These are phyloP conservation scores for Coniochaeta pulveracea DNA, from an alignment of 2,329 filamentous ascomycete genomes.

Conservation along the genomic window DNA sequence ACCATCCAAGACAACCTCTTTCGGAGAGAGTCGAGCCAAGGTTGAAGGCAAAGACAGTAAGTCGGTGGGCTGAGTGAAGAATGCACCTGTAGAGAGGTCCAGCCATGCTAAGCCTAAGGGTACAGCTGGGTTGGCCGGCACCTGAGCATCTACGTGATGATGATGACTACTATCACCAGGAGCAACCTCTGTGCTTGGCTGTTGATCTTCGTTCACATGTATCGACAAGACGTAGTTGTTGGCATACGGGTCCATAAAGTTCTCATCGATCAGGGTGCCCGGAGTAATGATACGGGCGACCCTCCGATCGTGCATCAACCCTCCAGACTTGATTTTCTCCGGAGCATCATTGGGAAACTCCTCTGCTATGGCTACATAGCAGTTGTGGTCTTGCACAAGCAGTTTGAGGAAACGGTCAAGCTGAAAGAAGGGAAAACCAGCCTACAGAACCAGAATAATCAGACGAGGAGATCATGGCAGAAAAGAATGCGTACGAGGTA, in stretches of 20 bases:
- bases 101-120: constrained; percentile 80
- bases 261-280: constrained; percentile 92
- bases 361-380: constrained; percentile 88
- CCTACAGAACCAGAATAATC: constrained; percentile 35
- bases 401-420: constrained; percentile 87
- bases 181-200: too few species aligned
- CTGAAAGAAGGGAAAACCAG: constrained; percentile 89
- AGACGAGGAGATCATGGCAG: constrained; percentile 14
- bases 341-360: constrained; percentile 70
- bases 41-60: constrained; percentile 65
- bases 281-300: constrained; percentile 86
- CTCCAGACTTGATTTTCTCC: constrained; percentile 62
- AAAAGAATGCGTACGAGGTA: constrained; percentile 6
- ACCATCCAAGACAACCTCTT: constrained; percentile 73
- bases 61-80: constrained; percentile 71
- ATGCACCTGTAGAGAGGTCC: constrained; percentile 89
- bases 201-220: constrained; percentile 32
- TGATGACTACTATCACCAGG: too few species aligned
- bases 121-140: constrained; percentile 15
- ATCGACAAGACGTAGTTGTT: constrained; percentile 90
- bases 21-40: constrained; percentile 70
- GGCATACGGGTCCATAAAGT: constrained; percentile 87
- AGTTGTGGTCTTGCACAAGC: constrained; percentile 80
- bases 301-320: constrained; percentile 71
- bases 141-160: too few species aligned